Conservation (phyloP, 2,329 filamentous ascomycete species). For the Penicillium polonicum region DNA sequence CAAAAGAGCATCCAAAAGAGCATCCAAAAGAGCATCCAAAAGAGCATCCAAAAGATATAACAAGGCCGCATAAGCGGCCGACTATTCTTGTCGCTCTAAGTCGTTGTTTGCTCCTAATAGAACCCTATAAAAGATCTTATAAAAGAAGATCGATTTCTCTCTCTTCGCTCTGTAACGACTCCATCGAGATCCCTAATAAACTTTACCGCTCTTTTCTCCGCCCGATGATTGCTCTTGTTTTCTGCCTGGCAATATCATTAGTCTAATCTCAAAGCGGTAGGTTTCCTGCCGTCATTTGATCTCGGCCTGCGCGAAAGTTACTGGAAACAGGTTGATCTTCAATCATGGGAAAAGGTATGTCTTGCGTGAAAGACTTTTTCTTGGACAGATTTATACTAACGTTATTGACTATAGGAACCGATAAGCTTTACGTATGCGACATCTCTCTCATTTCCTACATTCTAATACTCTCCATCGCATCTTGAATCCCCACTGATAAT, state of each 20-base stretch:
- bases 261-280: conserved; percentile 9
- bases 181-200: too few species aligned
- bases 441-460: neutral
- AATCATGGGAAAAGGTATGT: conserved; percentile 41
- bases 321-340: neutral
- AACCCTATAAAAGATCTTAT: too few species aligned
- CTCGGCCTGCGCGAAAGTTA: conserved; percentile 2
- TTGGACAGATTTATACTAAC: neutral
- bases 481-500: conserved; percentile 19
- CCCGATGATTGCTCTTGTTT: neutral
- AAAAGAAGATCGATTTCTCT: too few species aligned
- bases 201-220: neutral
- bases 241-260: neutral
- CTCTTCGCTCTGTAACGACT: too few species aligned
- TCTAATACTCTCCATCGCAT: conserved; percentile 9
- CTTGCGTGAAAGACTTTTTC: neutral
- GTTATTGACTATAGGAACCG: conserved; percentile 39
- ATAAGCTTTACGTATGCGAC: conserved; percentile 50
- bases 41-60: too few species aligned
- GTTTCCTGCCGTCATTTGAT: conserved; percentile 11
- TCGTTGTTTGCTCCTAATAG: too few species aligned
- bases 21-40: too few species aligned
- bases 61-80: too few species aligned
- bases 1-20: too few species aligned
- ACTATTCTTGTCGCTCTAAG: too few species aligned